These are phyloP conservation scores for Rhexocercosporidium sp. DNA, from an alignment of 2,329 filamentous ascomycete genomes.

Conservation along the genomic window DNA sequence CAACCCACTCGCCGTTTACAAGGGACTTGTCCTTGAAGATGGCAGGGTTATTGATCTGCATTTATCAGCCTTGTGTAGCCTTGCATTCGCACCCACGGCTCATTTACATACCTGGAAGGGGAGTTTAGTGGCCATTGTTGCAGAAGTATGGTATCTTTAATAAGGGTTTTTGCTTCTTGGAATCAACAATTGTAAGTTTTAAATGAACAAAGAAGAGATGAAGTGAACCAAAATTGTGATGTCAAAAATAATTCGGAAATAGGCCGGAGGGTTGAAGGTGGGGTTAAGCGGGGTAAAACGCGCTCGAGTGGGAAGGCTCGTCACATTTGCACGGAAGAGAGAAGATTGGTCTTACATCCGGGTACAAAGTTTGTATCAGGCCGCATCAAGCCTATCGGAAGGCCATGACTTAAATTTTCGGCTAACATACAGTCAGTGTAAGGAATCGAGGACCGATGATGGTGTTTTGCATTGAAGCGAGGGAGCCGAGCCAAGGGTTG, in stretches of 20 bases:
- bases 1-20: conserved; percentile 59
- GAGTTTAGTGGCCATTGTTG: conserved; percentile 16
- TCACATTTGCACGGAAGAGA: not conserved
- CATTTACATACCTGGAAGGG: conserved; percentile 19
- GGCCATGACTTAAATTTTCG: not conserved
- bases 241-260: not conserved
- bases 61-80: conserved; percentile 13
- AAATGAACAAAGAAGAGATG: not conserved
- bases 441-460: not conserved
- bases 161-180: not conserved
- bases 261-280: conserved; percentile 5
- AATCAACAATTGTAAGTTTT: not conserved
- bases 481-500: not conserved
- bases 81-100: not conserved
- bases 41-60: conserved; percentile 56
- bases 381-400: not conserved
- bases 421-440: too few relatives aligned
- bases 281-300: conserved; percentile 5
- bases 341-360: not conserved
- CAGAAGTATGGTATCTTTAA: not conserved
- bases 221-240: not conserved
- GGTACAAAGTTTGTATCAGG: not conserved
- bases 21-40: conserved; percentile 60
- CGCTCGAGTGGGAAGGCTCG: not conserved
- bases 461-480: conserved; percentile 6